Conservation (phyloP, 768 basidiomycete genomes). For the Termitomyces sp. region DNA sequence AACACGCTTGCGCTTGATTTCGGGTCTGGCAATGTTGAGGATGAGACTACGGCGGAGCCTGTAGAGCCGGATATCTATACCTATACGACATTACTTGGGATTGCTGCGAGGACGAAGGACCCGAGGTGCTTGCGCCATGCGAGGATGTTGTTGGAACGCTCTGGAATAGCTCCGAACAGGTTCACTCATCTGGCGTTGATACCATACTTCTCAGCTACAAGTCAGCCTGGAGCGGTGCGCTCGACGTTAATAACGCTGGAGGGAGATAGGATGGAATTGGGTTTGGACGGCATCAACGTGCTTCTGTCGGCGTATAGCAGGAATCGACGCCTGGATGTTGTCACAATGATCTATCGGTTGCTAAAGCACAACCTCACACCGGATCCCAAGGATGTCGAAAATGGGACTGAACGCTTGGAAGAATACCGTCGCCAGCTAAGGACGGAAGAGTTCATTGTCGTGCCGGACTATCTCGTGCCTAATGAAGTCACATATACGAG, state of each 20-base stretch:
- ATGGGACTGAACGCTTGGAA: conserved; percentile 27
- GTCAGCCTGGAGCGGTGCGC: conserved; percentile 53
- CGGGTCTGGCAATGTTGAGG: conserved; percentile 15
- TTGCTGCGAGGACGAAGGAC: conserved; percentile 55
- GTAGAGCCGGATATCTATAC: conserved; percentile 64
- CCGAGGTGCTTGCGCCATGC: conserved; percentile 48
- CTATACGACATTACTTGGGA: conserved; percentile 63
- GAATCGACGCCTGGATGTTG: conserved; percentile 53
- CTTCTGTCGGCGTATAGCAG: conserved; percentile 69
- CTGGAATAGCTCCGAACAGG: conserved; percentile 56
- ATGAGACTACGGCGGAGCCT: conserved; percentile 15
- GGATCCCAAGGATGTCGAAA: conserved; percentile 30
- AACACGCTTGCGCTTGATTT: conserved; percentile 23
- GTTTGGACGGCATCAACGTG: conserved; percentile 67
- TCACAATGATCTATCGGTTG: conserved; percentile 58
- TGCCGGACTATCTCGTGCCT: conserved; percentile 46
- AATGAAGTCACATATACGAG: conserved; percentile 66
- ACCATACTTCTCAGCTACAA: conserved; percentile 48
- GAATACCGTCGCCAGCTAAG: conserved; percentile 35
- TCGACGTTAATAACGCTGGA: conserved; percentile 53
- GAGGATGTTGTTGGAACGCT: conserved; percentile 48
- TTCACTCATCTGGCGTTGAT: conserved; percentile 63
- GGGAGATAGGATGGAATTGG: conserved; percentile 48
- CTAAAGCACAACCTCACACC: conserved; percentile 53
- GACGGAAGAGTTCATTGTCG: conserved; percentile 44